phyloP scores from a whole-genome alignment of 2,329 filamentous ascomycete genomes.

The Aciculosporium take region DNA sequence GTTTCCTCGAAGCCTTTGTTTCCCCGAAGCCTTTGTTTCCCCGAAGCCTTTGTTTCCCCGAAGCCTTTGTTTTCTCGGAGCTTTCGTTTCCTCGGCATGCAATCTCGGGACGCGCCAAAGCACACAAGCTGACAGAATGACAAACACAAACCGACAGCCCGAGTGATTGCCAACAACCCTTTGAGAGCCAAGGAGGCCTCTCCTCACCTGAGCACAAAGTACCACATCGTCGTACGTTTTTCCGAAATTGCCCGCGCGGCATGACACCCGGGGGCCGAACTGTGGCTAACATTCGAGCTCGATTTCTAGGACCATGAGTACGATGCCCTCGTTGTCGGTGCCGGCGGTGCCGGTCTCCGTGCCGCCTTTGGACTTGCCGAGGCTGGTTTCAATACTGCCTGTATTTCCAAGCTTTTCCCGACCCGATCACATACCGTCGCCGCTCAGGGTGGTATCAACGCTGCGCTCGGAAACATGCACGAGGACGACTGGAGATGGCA shows the following conservation, averaged over 20 bases:
- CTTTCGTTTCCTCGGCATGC: background rate
- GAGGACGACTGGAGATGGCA: slow-evolving; percentile 98
- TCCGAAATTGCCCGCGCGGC: no score
- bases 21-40: no score
- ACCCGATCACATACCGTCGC: slow-evolving; percentile 77
- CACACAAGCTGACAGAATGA: background rate
- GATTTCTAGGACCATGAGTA: slow-evolving; percentile 79
- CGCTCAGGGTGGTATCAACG: slow-evolving; percentile 73
- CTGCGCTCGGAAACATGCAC: slow-evolving; percentile 89
- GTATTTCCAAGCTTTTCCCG: slow-evolving; percentile 76
- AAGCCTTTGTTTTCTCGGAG: no score
- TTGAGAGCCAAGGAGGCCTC: slow-evolving; percentile 89
- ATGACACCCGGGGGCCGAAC: background rate
- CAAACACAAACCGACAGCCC: slow-evolving; percentile 38
- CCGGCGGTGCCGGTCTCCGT: slow-evolving; percentile 67
- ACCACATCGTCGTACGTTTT: slow-evolving; percentile 73
- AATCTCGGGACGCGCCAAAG: background rate
- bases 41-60: no score
- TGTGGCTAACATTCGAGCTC: slow-evolving; percentile 1
- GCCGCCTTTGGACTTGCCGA: slow-evolving; percentile 77
- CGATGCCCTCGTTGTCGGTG: slow-evolving; percentile 88
- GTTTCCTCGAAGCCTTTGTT: no score
- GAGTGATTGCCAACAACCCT: slow-evolving; percentile 73
- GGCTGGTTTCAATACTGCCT: slow-evolving; percentile 80
- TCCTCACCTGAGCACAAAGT: slow-evolving; percentile 74